These are phyloP conservation scores for Cyclotella kingstonii DNA, from an alignment of 108 stramenopile species.

Conservation along the genomic window DNA sequence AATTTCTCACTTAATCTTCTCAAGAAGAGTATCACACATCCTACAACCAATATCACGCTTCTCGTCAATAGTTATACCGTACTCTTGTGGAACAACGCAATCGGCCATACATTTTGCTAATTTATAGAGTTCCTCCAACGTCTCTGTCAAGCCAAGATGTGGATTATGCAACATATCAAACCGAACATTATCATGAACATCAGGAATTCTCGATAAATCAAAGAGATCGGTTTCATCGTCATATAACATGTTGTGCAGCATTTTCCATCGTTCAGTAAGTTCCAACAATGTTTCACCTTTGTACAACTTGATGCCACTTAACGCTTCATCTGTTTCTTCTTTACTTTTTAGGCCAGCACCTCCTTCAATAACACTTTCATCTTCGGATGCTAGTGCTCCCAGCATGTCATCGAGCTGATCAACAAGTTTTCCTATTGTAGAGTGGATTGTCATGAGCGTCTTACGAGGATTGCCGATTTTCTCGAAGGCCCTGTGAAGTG, in stretches of 20 bases:
- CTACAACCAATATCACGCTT: constrained; percentile 87
- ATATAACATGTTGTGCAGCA: constrained; percentile 85
- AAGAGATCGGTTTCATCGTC: constrained; percentile 80
- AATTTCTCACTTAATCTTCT: constrained; percentile 84
- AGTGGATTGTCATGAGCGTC: constrained; percentile 71
- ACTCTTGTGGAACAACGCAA: constrained; percentile 97
- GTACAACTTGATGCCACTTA: constrained; percentile 88
- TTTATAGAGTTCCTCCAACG: constrained; percentile 82
- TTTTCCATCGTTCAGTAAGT: constrained; percentile 93
- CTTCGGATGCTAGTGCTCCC: constrained; percentile 60
- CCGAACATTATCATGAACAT: constrained; percentile 82
- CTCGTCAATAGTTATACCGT: constrained; percentile 86
- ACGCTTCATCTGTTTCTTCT: constrained; percentile 70
- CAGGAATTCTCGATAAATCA: constrained; percentile 92
- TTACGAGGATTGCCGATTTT: constrained; percentile 87
- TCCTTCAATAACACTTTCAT: constrained; percentile 74
- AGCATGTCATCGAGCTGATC: constrained; percentile 88
- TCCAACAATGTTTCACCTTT: constrained; percentile 93
- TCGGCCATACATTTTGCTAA: constrained; percentile 92
- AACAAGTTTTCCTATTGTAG: constrained; percentile 81
- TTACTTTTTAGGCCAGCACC: constrained; percentile 84
- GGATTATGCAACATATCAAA: constrained; percentile 91
- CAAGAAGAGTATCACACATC: constrained; percentile 89
- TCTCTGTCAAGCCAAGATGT: constrained; percentile 75
- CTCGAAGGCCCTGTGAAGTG: constrained; percentile 76